These are phyloP conservation scores for Lepidium campestre DNA, from an alignment of 441 rosid genomes.

Conservation along the genomic window DNA sequence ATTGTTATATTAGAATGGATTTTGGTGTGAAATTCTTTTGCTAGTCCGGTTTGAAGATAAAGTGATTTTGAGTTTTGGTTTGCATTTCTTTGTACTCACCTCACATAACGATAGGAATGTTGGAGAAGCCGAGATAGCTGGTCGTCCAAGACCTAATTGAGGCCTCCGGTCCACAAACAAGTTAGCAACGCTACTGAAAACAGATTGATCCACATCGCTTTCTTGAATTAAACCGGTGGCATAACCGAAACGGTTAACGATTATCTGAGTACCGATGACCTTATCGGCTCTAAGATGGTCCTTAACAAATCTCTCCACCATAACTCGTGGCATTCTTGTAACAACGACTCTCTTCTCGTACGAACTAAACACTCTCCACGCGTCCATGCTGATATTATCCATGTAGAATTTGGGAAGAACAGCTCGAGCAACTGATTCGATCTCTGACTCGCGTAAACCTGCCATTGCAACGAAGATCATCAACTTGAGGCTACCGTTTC, in stretches of 20 bases:
- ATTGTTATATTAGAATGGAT: neutral
- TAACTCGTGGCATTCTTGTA: conserved; percentile 61
- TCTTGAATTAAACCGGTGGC: conserved; percentile 51
- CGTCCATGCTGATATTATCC: conserved; percentile 63
- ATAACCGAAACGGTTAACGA: conserved; percentile 58
- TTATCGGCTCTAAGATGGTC: conserved; percentile 73
- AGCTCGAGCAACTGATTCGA: conserved; percentile 79
- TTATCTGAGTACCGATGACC: conserved; percentile 63
- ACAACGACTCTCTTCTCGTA: conserved; percentile 55
- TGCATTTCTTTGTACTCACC: conserved; percentile 30
- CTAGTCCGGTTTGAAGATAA: too few relatives aligned
- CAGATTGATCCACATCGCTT: conserved; percentile 20
- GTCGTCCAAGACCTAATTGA: conserved; percentile 43
- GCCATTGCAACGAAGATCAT: conserved; percentile 62
- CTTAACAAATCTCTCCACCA: conserved; percentile 74
- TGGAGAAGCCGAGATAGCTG: conserved; percentile 14
- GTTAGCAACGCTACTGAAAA: conserved; percentile 32
- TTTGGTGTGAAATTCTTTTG: too few relatives aligned
- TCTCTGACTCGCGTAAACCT: conserved; percentile 53
- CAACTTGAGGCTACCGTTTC: conserved; percentile 43
- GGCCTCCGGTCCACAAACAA: conserved; percentile 48
- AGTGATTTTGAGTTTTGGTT: neutral
- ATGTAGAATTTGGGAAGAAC: conserved; percentile 76
- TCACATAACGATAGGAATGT: conserved; percentile 52
- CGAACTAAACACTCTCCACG: conserved; percentile 63